A percentile compares a stretch with the other conserved stretches of the same genome.
Evolutionary conservation across 495 filamentous ascomycete species (phyloP).

Genomic region (Aspergillus egyptiacus): DNA sequence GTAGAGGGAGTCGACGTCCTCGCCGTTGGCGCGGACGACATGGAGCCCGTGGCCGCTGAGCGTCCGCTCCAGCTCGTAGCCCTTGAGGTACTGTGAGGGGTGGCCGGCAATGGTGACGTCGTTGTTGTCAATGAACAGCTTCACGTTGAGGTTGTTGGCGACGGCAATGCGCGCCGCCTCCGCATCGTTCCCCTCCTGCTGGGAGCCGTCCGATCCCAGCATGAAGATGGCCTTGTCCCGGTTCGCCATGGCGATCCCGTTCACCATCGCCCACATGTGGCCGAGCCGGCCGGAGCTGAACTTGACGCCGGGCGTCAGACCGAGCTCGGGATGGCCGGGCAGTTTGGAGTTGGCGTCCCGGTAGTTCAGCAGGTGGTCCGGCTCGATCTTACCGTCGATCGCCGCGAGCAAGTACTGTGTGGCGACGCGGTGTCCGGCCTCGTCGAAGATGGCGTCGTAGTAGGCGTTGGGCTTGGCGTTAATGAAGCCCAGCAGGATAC

Average conservation of each 20-base stretch:
- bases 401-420: slow-evolving; percentile 36
- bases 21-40: slow-evolving; percentile 31
- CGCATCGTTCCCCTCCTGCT: slow-evolving; percentile 40
- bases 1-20: slow-evolving; percentile 33
- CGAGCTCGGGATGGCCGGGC: slow-evolving; percentile 37
- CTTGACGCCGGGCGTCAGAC: slow-evolving; percentile 34
- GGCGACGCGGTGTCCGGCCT: slow-evolving; percentile 37
- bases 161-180: slow-evolving; percentile 37
- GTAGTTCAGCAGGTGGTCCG: slow-evolving; percentile 37
- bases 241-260: slow-evolving; percentile 36
- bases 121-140: slow-evolving; percentile 40
- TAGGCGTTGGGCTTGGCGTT: slow-evolving; percentile 28
- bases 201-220: slow-evolving; percentile 37
- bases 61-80: slow-evolving; percentile 28
- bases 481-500: slow-evolving; percentile 34
- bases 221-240: slow-evolving; percentile 30
- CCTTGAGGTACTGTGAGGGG: slow-evolving; percentile 32
- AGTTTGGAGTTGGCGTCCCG: slow-evolving; percentile 37
- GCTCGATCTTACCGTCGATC: slow-evolving; percentile 31
- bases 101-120: slow-evolving; percentile 39
- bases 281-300: slow-evolving; percentile 38
- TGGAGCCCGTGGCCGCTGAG: slow-evolving; percentile 32
- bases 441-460: slow-evolving; percentile 34
- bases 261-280: slow-evolving; percentile 40
- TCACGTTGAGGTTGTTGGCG: slow-evolving; percentile 33